Evolutionary conservation across 441 rosid genomes (phyloP), one percentile per base, ranked within the genome.

Genomic region (Manihot esculenta): DNA sequence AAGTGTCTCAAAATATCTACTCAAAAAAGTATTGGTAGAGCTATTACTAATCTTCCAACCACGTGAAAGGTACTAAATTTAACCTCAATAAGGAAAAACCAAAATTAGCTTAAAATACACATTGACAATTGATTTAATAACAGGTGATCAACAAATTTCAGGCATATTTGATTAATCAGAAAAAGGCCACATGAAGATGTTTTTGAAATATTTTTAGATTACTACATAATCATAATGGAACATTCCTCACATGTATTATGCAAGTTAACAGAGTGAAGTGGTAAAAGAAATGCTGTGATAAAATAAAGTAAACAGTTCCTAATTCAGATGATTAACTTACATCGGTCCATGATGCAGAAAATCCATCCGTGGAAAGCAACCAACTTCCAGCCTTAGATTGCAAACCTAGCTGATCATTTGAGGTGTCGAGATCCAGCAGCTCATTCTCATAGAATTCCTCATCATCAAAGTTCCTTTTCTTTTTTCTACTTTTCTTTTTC

Each of bases 291-390:
- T 17, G 11, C 15, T 42, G 24, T n/a, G 1, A 26, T 10, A 60
- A 41, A n/a, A n/a, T n/a, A n/a, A n/a, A n/a, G n/a, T n/a, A n/a
- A n/a, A n/a, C n/a, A n/a, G 24, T 17, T 73, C 71, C 23, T 24
- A 41, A 23, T 56, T 9, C 38, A 51, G n/a, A 69, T 56, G 30
- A 74, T 73, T 7, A 68, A 82, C 97, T 92, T 81, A 92, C 98
- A 76, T 72, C 83, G 27, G 88, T 92, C 98, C 96, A 92, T 77
- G 87, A 65, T 70, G 89, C 78, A 47, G 84, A 82, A 84, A 85
- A 92, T 62, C 77, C 85, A 74, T 92, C 94, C 12, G 91, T 85
- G 18, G 97, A 87, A 66, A 94, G 94, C 80, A 82, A 76, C 99
- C 99, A 94, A 78, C 94, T 88, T 71, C 75, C 80, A 53, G 76